Evolutionary conservation across 2,329 filamentous ascomycete species (phyloP).

Genomic region (Phyllosticta paracitricarpa): DNA sequence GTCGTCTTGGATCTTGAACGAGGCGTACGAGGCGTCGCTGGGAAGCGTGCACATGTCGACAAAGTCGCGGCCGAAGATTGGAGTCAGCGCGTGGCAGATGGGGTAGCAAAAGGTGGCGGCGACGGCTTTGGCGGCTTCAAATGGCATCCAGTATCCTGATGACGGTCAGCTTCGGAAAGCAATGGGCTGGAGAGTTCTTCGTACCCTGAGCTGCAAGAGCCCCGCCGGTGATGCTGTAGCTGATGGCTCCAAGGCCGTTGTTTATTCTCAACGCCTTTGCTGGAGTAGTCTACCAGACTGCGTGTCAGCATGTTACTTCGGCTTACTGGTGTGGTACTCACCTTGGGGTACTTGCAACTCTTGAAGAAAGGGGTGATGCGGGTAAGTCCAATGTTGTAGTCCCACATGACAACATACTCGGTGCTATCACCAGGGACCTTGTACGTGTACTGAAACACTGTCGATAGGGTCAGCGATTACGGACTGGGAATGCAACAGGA

Average conservation of each 20-base stretch:
- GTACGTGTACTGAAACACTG: constrained; percentile 81
- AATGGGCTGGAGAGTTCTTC: constrained; percentile 7
- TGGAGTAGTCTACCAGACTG: constrained; percentile 60
- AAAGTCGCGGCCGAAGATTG: constrained; percentile 80
- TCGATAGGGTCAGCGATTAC: constrained; percentile 10
- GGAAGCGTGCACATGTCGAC: constrained; percentile 59
- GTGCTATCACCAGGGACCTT: constrained; percentile 55
- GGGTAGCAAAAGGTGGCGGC: constrained; percentile 81
- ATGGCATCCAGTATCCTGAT: constrained; percentile 94
- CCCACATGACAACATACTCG: constrained; percentile 81
- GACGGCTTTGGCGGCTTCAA: constrained; percentile 70
- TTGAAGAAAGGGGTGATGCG: constrained; percentile 95
- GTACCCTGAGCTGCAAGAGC: constrained; percentile 81
- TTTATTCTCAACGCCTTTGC: constrained; percentile 65
- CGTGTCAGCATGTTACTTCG: constrained; percentile 10
- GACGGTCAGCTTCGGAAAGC: not conserved
- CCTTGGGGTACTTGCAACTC: constrained; percentile 78
- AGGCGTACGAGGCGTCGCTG: constrained; percentile 50
- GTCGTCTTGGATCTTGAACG: constrained; percentile 31
- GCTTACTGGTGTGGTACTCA: constrained; percentile 28
- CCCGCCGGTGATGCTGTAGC: constrained; percentile 89
- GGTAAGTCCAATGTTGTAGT: constrained; percentile 89
- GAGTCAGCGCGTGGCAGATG: constrained; percentile 78
- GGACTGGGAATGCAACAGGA: not conserved
- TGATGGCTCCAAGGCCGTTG: constrained; percentile 75